phyloP scores from a whole-genome alignment of 1,284 basidiomycete species.

The Irpex sp. region DNA sequence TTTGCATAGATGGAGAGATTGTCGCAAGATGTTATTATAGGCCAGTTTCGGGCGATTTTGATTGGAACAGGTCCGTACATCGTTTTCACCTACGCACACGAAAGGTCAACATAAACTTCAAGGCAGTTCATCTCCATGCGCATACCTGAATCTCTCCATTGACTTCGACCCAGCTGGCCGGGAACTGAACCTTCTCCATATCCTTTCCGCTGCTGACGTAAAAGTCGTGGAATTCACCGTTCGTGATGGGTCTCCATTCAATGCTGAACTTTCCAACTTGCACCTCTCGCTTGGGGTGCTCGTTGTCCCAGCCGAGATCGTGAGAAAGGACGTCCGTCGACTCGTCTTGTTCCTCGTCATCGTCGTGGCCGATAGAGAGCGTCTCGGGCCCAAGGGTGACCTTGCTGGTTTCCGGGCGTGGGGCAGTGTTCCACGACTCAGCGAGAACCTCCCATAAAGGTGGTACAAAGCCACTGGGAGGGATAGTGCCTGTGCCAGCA shows the following conservation, averaged over 20 bases:
- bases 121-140: not conserved
- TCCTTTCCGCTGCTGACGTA: constrained; percentile 39
- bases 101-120: not conserved
- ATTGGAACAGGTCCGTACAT: constrained; percentile 85
- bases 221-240: constrained; percentile 71
- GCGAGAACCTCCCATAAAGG: constrained; percentile 79
- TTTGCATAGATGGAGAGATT: constrained; percentile 79
- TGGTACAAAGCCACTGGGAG: constrained; percentile 70
- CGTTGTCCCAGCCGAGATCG: constrained; percentile 96
- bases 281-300: constrained; percentile 67
- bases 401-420: constrained; percentile 37
- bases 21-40: constrained; percentile 78
- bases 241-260: constrained; percentile 83
- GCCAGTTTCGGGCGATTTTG: constrained; percentile 80
- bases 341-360: constrained; percentile 72
- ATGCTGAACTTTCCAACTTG: constrained; percentile 66
- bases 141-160: constrained; percentile 48
- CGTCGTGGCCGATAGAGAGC: constrained; percentile 81
- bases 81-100: constrained; percentile 61
- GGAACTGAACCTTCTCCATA: constrained; percentile 38
- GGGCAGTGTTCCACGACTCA: constrained; percentile 57
- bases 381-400: constrained; percentile 59
- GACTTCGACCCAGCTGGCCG: constrained; percentile 65
- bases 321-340: constrained; percentile 45
- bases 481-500: constrained; percentile 70